Evolutionary conservation across 768 basidiomycete genomes (phyloP).

Genomic region (Mrakia gelida): DNA sequence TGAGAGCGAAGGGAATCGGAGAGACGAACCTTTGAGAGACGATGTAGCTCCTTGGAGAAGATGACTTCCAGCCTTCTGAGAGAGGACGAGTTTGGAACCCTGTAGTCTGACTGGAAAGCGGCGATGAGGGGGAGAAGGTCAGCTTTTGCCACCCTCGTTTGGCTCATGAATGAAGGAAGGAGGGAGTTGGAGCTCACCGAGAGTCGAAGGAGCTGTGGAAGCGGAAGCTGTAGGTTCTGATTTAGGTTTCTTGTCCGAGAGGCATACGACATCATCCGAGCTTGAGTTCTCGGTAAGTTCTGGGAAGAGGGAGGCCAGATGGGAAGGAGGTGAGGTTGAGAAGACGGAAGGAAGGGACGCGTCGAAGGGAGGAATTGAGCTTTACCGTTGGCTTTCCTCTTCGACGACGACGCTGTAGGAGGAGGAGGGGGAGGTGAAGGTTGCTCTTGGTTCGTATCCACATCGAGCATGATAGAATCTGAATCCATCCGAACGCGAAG

Average conservation of each 20-base stretch:
- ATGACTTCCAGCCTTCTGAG: conserved; percentile 1
- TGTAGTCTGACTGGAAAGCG: conserved; percentile 9
- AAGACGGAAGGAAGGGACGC: not conserved
- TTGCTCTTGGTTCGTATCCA: not conserved
- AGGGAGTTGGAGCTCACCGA: not conserved
- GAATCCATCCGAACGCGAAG: not conserved
- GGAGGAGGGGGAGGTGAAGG: not conserved
- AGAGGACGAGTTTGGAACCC: conserved; percentile 11
- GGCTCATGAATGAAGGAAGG: not conserved
- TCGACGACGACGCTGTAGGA: not conserved
- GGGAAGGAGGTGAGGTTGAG: not conserved
- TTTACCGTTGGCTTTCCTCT: conserved; percentile 13
- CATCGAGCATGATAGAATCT: not conserved
- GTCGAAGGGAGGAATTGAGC: not conserved
- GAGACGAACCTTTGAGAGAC: conserved; percentile 3
- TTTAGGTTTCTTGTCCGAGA: not conserved
- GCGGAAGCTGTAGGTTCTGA: not conserved
- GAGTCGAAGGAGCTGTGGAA: not conserved
- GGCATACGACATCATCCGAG: not conserved
- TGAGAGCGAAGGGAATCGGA: no score
- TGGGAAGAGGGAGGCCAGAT: not conserved
- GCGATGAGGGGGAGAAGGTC: not conserved
- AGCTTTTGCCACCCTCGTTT: not conserved
- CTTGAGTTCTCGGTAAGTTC: conserved; percentile 2
- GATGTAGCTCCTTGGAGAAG: conserved; percentile 15